phyloP scores from a whole-genome alignment of 306 rosid genomes.

The Potentilla sterilis region DNA sequence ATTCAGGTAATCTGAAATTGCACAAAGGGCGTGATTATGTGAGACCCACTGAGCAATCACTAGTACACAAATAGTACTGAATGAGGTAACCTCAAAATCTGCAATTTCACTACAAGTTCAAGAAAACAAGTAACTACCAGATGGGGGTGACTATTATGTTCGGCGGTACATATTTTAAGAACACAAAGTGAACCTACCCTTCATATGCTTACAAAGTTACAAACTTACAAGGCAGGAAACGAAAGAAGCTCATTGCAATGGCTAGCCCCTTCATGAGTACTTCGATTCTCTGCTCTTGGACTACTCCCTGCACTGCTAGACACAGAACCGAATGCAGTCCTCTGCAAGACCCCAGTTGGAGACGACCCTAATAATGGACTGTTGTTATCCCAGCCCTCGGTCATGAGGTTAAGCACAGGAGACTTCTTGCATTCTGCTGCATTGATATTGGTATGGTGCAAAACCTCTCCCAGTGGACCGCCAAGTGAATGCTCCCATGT shows the following conservation, averaged over 20 bases:
- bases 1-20: too few species aligned
- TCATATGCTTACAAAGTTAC: slow-evolving; percentile 1
- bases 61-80: not conserved
- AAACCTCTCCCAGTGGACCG: slow-evolving; percentile 92
- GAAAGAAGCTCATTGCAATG: slow-evolving; percentile 61
- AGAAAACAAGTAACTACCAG: not conserved
- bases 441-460: slow-evolving; percentile 49
- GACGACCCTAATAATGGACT: slow-evolving; percentile 69
- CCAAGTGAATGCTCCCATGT: slow-evolving; percentile 82
- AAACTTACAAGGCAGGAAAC: slow-evolving; percentile 35
- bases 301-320: slow-evolving; percentile 95
- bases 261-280: slow-evolving; percentile 57
- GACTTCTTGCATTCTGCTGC: slow-evolving; percentile 43
- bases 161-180: not conserved
- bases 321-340: slow-evolving; percentile 67
- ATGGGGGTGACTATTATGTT: not conserved
- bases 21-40: not conserved
- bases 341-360: slow-evolving; percentile 84
- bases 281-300: slow-evolving; percentile 70
- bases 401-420: slow-evolving; percentile 74
- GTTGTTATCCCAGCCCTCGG: slow-evolving; percentile 70
- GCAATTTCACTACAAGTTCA: not conserved
- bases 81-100: not conserved
- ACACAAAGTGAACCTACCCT: not conserved
- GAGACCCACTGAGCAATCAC: not conserved